A percentile compares a stretch with the other conserved stretches of the same genome.
Evolutionary conservation across 2,329 filamentous ascomycete genomes (phyloP).

Genomic region (Cordyceps pruinosa): DNA sequence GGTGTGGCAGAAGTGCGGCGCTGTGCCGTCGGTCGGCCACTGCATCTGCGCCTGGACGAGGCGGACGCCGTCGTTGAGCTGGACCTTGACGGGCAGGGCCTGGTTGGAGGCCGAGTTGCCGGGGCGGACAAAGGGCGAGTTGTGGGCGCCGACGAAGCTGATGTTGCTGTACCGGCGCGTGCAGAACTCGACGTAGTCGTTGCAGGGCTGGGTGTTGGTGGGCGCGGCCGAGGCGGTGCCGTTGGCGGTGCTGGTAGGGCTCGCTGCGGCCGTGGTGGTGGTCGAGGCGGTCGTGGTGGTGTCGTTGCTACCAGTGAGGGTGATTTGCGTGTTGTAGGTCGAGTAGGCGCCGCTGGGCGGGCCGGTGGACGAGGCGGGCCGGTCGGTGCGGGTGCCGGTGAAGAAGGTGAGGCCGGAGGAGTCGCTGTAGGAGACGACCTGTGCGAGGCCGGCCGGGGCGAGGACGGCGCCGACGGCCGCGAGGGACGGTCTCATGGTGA

Average conservation of each 20-base stretch:
- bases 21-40: constrained; percentile 42
- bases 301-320: constrained; percentile 29
- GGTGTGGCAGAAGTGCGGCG: constrained; percentile 75
- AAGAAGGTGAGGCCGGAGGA: constrained; percentile 31
- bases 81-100: constrained; percentile 55
- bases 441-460: constrained; percentile 5
- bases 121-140: constrained; percentile 66
- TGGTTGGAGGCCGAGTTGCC: constrained; percentile 76
- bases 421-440: constrained; percentile 22
- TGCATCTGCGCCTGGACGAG: constrained; percentile 59
- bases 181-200: constrained; percentile 73
- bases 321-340: constrained; percentile 36
- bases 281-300: constrained; percentile 26
- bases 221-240: constrained; percentile 34
- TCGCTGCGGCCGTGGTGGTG: constrained; percentile 26
- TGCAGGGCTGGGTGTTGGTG: constrained; percentile 71
- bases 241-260: constrained; percentile 21
- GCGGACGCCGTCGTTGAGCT: constrained; percentile 71
- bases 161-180: constrained; percentile 72
- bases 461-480: neutral
- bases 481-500: constrained; percentile 1
- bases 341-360: constrained; percentile 40
- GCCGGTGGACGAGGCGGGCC: constrained; percentile 30
- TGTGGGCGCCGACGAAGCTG: constrained; percentile 71
- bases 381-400: constrained; percentile 30